These are phyloP conservation scores for Gnomoniopsis smithogilvyi DNA, from an alignment of 2,329 filamentous ascomycete species.

Conservation along the genomic window DNA sequence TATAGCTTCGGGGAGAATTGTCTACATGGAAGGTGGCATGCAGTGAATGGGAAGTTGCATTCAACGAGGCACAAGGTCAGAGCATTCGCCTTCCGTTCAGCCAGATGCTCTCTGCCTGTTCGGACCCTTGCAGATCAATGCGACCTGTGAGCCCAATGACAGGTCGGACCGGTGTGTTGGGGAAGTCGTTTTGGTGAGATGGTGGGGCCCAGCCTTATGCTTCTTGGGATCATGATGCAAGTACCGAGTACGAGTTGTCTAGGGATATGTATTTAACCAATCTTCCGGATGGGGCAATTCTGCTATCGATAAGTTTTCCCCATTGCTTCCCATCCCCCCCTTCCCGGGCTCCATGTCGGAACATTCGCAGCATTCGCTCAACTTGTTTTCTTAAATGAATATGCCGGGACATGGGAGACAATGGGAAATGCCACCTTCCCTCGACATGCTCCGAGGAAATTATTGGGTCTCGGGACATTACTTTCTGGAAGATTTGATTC, in stretches of 20 bases:
- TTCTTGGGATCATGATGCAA: not conserved
- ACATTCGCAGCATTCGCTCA: not conserved
- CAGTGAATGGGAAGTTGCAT: not conserved
- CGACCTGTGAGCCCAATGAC: constrained; percentile 12
- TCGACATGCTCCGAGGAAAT: not conserved
- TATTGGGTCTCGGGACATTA: constrained; percentile 3
- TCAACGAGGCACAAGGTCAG: not conserved
- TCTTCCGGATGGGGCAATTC: not conserved
- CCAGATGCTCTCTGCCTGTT: too few relatives aligned
- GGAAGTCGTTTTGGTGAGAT: constrained; percentile 17
- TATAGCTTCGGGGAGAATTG: constrained; percentile 4
- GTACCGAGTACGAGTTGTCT: not conserved
- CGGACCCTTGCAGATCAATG: not conserved
- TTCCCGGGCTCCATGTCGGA: not conserved
- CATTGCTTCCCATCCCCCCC: not conserved
- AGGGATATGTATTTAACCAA: not conserved
- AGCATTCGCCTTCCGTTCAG: too few relatives aligned
- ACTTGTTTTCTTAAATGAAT: not conserved
- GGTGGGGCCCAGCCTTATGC: constrained; percentile 10
- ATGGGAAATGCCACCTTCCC: constrained; percentile 7
- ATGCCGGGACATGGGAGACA: not conserved
- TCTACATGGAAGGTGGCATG: not conserved
- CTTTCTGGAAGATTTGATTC: not conserved
- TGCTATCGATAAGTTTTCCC: constrained; percentile 9
- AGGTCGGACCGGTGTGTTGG: constrained; percentile 13